Conservation (phyloP, 805 yeast species). For the Suhomyces tanzawaensis region DNA sequence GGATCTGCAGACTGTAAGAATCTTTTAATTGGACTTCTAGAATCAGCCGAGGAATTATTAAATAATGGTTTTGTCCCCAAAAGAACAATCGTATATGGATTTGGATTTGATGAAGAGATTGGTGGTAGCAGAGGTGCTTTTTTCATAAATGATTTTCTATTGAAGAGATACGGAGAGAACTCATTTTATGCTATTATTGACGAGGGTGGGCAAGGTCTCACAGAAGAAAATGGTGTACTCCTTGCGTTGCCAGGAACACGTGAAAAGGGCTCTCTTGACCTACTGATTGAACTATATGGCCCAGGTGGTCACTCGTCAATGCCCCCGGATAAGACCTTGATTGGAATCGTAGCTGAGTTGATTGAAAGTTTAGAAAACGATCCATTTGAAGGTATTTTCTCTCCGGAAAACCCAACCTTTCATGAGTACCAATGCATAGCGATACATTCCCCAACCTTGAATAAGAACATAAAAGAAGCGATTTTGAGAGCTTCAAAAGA, state of each 20-base stretch:
- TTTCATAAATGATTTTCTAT: conserved; percentile 7
- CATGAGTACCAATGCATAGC: conserved; percentile 28
- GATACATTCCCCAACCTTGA: conserved; percentile 25
- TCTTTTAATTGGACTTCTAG: conserved; percentile 21
- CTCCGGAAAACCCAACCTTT: conserved; percentile 25
- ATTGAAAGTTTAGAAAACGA: conserved; percentile 18
- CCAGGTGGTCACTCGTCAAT: conserved; percentile 32
- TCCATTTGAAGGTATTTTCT: conserved; percentile 19
- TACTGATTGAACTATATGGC: conserved; percentile 17
- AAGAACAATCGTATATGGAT: conserved; percentile 14
- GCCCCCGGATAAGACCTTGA: conserved; percentile 29
- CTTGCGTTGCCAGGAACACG: conserved; percentile 21
- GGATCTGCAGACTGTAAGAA: conserved; percentile 39
- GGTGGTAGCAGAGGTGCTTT: conserved; percentile 15
- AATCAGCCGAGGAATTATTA: conserved; percentile 14
- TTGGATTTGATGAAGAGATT: conserved; percentile 19
- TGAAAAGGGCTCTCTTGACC: conserved; percentile 16
- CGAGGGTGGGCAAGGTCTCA: conserved; percentile 19
- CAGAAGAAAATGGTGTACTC: conserved; percentile 13
- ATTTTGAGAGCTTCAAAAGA: conserved; percentile 37
- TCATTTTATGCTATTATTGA: conserved; percentile 16
- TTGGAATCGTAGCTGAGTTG: conserved; percentile 26
- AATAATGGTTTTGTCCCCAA: conserved; percentile 12
- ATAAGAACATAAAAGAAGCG: conserved; percentile 19
- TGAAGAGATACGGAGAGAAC: conserved; percentile 12